Evolutionary conservation across 1,139 yeast genomes (phyloP).

Genomic region (Geotrichum citri-aurantii): DNA sequence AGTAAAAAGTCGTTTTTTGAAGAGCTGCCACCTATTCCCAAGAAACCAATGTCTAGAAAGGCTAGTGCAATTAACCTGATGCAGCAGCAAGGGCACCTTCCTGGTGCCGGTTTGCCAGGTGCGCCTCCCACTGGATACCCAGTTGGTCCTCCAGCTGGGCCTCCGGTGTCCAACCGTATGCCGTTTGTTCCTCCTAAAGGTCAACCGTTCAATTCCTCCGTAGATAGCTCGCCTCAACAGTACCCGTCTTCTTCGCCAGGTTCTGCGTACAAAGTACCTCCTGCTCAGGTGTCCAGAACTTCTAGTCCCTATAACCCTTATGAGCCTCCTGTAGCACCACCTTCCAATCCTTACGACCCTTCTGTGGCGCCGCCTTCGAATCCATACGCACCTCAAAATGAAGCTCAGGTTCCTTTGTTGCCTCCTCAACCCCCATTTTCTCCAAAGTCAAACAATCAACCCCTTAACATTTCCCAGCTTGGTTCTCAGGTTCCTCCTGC

Average conservation of each 20-base stretch:
- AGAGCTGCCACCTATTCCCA: slow-evolving; percentile 43
- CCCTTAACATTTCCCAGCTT: background rate
- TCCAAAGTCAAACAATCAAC: background rate
- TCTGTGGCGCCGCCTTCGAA: slow-evolving; percentile 1
- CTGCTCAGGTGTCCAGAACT: background rate
- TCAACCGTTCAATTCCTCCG: background rate
- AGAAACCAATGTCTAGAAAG: slow-evolving; percentile 23
- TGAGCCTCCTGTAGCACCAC: slow-evolving; percentile 3
- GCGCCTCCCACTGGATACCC: slow-evolving; percentile 21
- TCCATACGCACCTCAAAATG: slow-evolving; percentile 8
- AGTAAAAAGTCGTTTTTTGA: slow-evolving; percentile 47
- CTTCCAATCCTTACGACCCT: slow-evolving; percentile 9
- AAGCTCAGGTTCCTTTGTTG: background rate
- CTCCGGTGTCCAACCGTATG: background rate
- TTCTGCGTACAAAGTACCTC: background rate
- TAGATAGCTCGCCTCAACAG: background rate
- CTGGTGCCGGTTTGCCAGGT: slow-evolving; percentile 13
- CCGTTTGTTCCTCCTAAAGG: background rate
- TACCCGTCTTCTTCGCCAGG: slow-evolving; percentile 7
- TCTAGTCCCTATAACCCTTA: slow-evolving; percentile 11
- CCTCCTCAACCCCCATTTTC: slow-evolving; percentile 1
- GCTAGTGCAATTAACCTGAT: slow-evolving; percentile 16
- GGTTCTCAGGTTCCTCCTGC: background rate
- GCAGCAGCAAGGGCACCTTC: slow-evolving; percentile 11
- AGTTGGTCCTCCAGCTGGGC: background rate